phyloP scores from a whole-genome alignment of 2,329 filamentous ascomycete species.

The Parascedosporium putredinis region DNA sequence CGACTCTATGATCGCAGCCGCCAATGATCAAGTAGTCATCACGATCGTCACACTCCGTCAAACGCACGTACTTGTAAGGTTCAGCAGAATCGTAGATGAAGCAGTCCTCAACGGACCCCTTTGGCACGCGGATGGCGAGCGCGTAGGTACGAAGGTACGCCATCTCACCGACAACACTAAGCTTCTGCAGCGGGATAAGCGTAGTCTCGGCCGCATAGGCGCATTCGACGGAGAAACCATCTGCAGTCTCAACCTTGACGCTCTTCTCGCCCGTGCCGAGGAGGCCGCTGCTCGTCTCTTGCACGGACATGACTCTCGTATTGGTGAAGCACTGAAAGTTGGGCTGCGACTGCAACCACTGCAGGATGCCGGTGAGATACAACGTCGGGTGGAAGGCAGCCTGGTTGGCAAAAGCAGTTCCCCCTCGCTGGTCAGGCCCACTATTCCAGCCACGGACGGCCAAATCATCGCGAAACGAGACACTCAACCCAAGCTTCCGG shows the following conservation, averaged over 20 bases:
- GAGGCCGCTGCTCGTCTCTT: conserved; percentile 42
- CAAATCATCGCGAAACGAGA: conserved; percentile 24
- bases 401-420: conserved; percentile 33
- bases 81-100: conserved; percentile 45
- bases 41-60: conserved; percentile 40
- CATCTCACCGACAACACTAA: conserved; percentile 40
- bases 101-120: conserved; percentile 39
- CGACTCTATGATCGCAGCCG: conserved; percentile 49
- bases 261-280: too few species aligned
- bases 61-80: conserved; percentile 42
- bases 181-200: conserved; percentile 43
- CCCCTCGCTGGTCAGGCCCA: conserved; percentile 38
- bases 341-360: conserved; percentile 37
- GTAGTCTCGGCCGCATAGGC: conserved; percentile 42
- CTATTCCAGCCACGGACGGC: conserved; percentile 41
- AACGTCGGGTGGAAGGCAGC: conserved; percentile 47
- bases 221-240: conserved; percentile 35
- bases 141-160: conserved; percentile 45
- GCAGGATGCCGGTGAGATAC: conserved; percentile 41
- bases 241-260: conserved; percentile 34
- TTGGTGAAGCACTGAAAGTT: conserved; percentile 43
- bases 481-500: conserved; percentile 31
- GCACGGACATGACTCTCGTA: conserved; percentile 34
- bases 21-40: conserved; percentile 46
- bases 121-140: conserved; percentile 43